These are phyloP conservation scores for Sphagnurus paluster DNA, from an alignment of 1,284 basidiomycete genomes.

Conservation along the genomic window DNA sequence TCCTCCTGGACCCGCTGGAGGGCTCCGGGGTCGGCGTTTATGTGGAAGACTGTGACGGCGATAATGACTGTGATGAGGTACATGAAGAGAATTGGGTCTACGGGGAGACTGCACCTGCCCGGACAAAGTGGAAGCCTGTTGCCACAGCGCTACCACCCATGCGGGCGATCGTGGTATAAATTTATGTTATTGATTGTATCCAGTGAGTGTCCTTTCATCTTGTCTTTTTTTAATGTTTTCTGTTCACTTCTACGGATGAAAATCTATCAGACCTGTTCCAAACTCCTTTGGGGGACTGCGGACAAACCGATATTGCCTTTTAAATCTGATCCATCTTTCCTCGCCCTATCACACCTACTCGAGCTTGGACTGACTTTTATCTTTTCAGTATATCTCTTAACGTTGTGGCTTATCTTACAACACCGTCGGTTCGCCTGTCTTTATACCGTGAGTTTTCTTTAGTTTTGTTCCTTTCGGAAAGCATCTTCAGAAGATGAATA, in stretches of 20 bases:
- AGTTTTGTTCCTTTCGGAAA: background rate
- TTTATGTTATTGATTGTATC: constrained; percentile 16
- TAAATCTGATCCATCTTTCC: constrained; percentile 29
- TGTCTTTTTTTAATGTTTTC: constrained; percentile 3
- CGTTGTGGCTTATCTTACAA: background rate
- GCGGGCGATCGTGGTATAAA: constrained; percentile 28
- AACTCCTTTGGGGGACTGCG: constrained; percentile 35
- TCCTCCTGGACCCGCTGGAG: constrained; percentile 65
- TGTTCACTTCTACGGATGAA: constrained; percentile 35
- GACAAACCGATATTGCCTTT: constrained; percentile 50
- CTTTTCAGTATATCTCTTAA: background rate
- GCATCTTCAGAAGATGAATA: constrained; percentile 32
- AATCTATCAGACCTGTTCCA: constrained; percentile 57
- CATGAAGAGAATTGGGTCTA: constrained; percentile 61
- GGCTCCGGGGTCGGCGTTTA: constrained; percentile 75
- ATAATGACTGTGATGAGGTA: constrained; percentile 33
- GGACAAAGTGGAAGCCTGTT: constrained; percentile 49
- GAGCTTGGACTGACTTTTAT: constrained; percentile 9
- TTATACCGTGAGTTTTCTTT: constrained; percentile 27
- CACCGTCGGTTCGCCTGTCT: constrained; percentile 8
- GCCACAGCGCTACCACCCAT: constrained; percentile 63
- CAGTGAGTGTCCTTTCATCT: constrained; percentile 21
- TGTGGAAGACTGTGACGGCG: constrained; percentile 63
- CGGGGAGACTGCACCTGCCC: constrained; percentile 51
- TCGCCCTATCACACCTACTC: constrained; percentile 5